These are phyloP conservation scores for Stevia rebaudiana DNA, from an alignment of 140 eudicot genomes.

Conservation along the genomic window DNA sequence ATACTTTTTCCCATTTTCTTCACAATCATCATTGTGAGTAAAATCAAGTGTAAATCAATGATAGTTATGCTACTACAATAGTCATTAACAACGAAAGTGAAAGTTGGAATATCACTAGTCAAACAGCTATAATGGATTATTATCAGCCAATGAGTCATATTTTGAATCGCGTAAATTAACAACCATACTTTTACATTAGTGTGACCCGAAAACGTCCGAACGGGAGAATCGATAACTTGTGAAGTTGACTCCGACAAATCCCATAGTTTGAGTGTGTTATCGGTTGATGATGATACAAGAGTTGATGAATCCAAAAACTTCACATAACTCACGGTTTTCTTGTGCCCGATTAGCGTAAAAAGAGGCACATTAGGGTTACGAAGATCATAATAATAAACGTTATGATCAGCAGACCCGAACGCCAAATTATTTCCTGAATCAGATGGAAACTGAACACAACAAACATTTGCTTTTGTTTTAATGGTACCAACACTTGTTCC, in stretches of 20 bases:
- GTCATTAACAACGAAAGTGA: too few species aligned
- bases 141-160: background rate
- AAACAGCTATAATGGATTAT: too few species aligned
- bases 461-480: conserved; percentile 81
- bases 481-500: conserved; percentile 26
- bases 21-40: too few species aligned
- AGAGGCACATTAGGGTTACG: conserved; percentile 67
- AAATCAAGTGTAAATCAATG: too few species aligned
- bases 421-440: conserved; percentile 74
- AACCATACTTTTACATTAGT: conserved; percentile 51
- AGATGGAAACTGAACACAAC: conserved; percentile 79
- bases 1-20: too few species aligned
- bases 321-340: conserved; percentile 80
- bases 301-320: conserved; percentile 72
- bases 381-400: conserved; percentile 75
- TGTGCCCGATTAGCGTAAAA: conserved; percentile 73
- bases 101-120: too few species aligned
- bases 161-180: background rate
- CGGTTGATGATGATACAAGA: conserved; percentile 77
- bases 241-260: conserved; percentile 54
- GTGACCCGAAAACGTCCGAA: conserved; percentile 69
- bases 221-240: conserved; percentile 44
- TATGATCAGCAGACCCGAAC: conserved; percentile 93
- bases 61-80: too few species aligned
- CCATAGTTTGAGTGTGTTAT: conserved; percentile 75